phyloP scores from a whole-genome alignment of 2,329 filamentous ascomycete genomes.

The Epichloe festucae region DNA sequence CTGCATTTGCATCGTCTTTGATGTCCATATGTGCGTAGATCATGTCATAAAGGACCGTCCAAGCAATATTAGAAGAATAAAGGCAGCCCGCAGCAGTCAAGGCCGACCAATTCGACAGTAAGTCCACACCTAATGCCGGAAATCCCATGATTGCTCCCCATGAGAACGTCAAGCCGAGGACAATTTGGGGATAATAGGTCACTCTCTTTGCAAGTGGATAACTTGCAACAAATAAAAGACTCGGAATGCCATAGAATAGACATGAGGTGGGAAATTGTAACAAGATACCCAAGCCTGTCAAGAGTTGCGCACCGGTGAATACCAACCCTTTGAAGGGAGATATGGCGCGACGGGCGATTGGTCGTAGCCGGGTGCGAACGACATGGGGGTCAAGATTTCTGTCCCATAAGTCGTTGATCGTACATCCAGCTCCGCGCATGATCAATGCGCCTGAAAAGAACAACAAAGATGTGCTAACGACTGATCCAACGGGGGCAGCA shows the following conservation, averaged over 20 bases:
- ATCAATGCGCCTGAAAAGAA: constrained; percentile 68
- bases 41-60: constrained; percentile 86
- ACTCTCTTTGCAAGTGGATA: constrained; percentile 80
- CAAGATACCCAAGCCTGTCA: constrained; percentile 60
- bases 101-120: constrained; percentile 51
- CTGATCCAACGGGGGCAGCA: constrained; percentile 44
- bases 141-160: constrained; percentile 87
- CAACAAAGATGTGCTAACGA: constrained; percentile 51
- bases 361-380: constrained; percentile 59
- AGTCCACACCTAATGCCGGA: constrained; percentile 64
- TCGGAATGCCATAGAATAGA: constrained; percentile 66
- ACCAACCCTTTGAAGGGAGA: constrained; percentile 57
- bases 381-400: constrained; percentile 76
- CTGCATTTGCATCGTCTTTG: constrained; percentile 71
- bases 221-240: constrained; percentile 55
- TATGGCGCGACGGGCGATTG: constrained; percentile 68
- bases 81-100: constrained; percentile 53
- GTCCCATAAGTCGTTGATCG: constrained; percentile 86
- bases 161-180: constrained; percentile 74
- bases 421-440: constrained; percentile 80
- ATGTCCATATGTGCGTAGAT: constrained; percentile 91
- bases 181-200: constrained; percentile 76
- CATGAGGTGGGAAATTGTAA: constrained; percentile 64
- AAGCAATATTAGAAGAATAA: constrained; percentile 68
- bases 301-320: constrained; percentile 62